These are phyloP conservation scores for Lachancea fermentati DNA, from an alignment of 805 yeast species.

Conservation along the genomic window DNA sequence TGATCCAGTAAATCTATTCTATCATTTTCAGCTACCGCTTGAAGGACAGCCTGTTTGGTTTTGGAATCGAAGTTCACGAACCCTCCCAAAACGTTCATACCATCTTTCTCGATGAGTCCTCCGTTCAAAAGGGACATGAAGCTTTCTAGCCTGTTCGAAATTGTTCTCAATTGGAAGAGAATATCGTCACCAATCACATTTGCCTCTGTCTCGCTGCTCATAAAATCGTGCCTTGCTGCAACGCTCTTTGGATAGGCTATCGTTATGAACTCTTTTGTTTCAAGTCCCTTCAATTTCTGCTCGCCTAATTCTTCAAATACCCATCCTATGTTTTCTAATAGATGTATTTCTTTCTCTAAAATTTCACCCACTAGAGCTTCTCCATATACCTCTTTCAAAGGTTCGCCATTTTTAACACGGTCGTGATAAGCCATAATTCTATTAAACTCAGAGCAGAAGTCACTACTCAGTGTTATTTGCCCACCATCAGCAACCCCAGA, in stretches of 20 bases:
- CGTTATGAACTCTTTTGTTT: conserved; percentile 84
- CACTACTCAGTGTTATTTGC: conserved; percentile 83
- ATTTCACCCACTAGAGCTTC: conserved; percentile 46
- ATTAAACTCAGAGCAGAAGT: conserved; percentile 67
- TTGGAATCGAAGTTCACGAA: conserved; percentile 23
- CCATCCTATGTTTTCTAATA: conserved; percentile 67
- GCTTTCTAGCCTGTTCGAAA: conserved; percentile 54
- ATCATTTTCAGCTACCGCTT: conserved; percentile 35
- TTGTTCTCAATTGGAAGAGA: conserved; percentile 46
- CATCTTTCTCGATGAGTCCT: conserved; percentile 26
- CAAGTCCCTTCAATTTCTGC: conserved; percentile 86
- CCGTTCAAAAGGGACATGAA: conserved; percentile 48
- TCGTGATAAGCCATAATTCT: conserved; percentile 43
- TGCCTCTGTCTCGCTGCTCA: conserved; percentile 31
- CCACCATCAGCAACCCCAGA: conserved; percentile 97
- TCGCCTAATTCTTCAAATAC: conserved; percentile 69
- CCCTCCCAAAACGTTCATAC: conserved; percentile 2
- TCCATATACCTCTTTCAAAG: conserved; percentile 39
- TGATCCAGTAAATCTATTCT: conserved; percentile 55
- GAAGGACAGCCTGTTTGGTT: conserved; percentile 17
- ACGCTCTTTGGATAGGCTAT: conserved; percentile 67
- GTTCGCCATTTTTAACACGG: conserved; percentile 20
- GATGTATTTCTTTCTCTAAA: conserved; percentile 58
- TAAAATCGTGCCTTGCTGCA: conserved; percentile 50
- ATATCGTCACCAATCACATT: conserved; percentile 34